A percentile compares a stretch with the other conserved stretches of the same genome.
phyloP scores from a whole-genome alignment of 2,329 filamentous ascomycete genomes.

The Penicillium sp. region DNA sequence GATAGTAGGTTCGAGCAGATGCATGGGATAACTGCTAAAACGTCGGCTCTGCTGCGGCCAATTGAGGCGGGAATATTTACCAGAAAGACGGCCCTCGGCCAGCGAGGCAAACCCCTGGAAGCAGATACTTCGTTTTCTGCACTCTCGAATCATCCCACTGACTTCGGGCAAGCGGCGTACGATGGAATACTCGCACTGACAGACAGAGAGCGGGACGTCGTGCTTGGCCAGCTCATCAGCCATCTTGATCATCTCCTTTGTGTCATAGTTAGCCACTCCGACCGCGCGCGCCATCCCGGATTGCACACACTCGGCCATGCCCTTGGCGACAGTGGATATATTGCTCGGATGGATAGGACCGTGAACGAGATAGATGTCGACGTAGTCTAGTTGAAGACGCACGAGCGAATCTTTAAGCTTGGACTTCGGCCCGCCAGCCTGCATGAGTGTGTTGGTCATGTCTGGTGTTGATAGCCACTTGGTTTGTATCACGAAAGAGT shows the following conservation, averaged over 20 bases:
- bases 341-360: slow-evolving; percentile 38
- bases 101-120: slow-evolving; percentile 39
- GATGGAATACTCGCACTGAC: slow-evolving; percentile 41
- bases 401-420: slow-evolving; percentile 33
- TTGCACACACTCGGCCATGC: slow-evolving; percentile 39
- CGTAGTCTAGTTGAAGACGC: slow-evolving; percentile 34
- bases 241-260: slow-evolving; percentile 38
- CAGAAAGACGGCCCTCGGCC: slow-evolving; percentile 34
- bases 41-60: slow-evolving; percentile 31
- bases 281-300: slow-evolving; percentile 35
- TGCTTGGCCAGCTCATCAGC: slow-evolving; percentile 34
- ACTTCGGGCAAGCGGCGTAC: slow-evolving; percentile 37
- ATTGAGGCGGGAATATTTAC: slow-evolving; percentile 35
- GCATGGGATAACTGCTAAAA: slow-evolving; percentile 40
- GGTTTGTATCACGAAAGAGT: slow-evolving; percentile 36
- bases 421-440: slow-evolving; percentile 28
- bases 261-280: slow-evolving; percentile 40
- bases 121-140: slow-evolving; percentile 35
- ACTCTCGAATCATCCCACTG: slow-evolving; percentile 34
- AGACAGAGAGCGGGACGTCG: slow-evolving; percentile 36
- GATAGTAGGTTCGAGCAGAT: slow-evolving; percentile 35
- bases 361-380: slow-evolving; percentile 39
- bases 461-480: slow-evolving; percentile 32
- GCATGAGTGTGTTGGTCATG: slow-evolving; percentile 27
- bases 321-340: slow-evolving; percentile 36